Evolutionary conservation across 2,329 filamentous ascomycete species (phyloP).

Genomic region (Mycosphaerelloides madeirae): DNA sequence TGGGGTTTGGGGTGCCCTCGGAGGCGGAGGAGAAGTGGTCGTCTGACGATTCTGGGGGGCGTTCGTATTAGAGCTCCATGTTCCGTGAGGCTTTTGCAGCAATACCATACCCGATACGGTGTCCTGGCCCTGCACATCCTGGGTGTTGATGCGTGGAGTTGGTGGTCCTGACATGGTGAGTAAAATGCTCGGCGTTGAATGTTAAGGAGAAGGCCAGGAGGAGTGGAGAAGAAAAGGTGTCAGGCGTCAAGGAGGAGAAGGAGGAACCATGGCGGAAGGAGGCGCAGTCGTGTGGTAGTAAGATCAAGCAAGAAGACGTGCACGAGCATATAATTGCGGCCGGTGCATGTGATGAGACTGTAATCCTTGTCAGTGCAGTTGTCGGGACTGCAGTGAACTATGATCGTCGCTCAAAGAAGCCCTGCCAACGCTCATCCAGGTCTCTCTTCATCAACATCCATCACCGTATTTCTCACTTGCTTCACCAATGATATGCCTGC

Average conservation of each 20-base stretch:
- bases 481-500: too few relatives aligned
- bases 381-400: too few relatives aligned
- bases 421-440: too few relatives aligned
- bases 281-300: background rate
- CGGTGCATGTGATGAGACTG: too few relatives aligned
- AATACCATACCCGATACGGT: constrained; percentile 14
- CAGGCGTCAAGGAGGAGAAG: background rate
- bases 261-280: background rate
- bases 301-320: too few relatives aligned
- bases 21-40: constrained; percentile 64
- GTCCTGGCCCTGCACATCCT: constrained; percentile 23
- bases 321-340: too few relatives aligned
- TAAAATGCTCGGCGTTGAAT: background rate
- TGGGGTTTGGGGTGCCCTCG: constrained; percentile 45
- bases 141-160: constrained; percentile 28
- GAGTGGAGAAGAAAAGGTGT: too few relatives aligned
- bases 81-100: constrained; percentile 14
- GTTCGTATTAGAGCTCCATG: constrained; percentile 8
- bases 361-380: too few relatives aligned
- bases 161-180: constrained; percentile 25
- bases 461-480: too few relatives aligned
- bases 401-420: too few relatives aligned
- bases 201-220: background rate
- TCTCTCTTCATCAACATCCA: too few relatives aligned
- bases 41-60: constrained; percentile 29